A percentile compares a stretch with the other conserved stretches of the same genome.
These are phyloP conservation scores for Stenocarpella maydis DNA, from an alignment of 2,329 filamentous ascomycete species.

Conservation along the genomic window DNA sequence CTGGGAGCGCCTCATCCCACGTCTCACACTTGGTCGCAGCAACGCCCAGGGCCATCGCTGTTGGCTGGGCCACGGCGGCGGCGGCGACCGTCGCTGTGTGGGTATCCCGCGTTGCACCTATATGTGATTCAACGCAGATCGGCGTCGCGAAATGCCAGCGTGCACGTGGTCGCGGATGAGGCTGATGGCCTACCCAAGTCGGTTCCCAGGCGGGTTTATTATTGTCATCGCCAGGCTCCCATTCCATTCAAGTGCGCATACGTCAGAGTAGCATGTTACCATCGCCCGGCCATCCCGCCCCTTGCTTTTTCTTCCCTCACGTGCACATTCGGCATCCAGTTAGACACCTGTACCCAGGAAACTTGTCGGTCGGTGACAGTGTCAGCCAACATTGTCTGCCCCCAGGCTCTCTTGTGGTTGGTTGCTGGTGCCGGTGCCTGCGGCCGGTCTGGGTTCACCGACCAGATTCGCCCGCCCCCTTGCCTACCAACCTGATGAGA, in stretches of 20 bases:
- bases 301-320: background rate
- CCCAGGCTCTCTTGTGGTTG: background rate
- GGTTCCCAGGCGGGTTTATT: background rate
- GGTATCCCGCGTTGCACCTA: background rate
- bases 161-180: slow-evolving; percentile 20
- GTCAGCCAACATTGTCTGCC: background rate
- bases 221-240: background rate
- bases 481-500: background rate
- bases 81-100: background rate
- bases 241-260: background rate
- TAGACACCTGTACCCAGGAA: background rate
- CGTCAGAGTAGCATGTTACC: background rate
- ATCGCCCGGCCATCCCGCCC: background rate
- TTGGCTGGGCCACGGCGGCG: background rate
- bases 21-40: background rate
- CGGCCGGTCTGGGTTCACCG: background rate
- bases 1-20: background rate
- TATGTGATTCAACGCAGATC: slow-evolving; percentile 11
- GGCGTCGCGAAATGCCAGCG: background rate
- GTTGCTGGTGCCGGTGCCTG: background rate
- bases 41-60: background rate
- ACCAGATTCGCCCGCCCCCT: background rate
- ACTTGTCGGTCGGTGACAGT: background rate
- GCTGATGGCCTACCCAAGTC: background rate
- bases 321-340: background rate